These are phyloP conservation scores for Trichophaea hybrida DNA, from an alignment of 2,329 filamentous ascomycete species.

Conservation along the genomic window DNA sequence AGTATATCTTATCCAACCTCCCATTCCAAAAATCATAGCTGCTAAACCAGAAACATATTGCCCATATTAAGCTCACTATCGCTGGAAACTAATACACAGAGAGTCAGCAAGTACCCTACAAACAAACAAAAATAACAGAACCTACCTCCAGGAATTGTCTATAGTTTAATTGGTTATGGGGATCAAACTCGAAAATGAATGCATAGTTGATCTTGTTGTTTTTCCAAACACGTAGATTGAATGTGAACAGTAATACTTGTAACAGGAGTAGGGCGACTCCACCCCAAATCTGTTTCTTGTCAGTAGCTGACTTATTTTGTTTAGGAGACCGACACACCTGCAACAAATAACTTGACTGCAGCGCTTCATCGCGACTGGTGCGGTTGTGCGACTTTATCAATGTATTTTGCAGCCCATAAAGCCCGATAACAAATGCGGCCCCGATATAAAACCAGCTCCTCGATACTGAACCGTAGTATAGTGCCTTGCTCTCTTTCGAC, in stretches of 20 bases:
- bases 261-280: conserved; percentile 79
- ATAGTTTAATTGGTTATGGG: conserved; percentile 76
- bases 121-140: neutral
- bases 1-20: conserved; percentile 55
- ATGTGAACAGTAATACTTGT: conserved; percentile 67
- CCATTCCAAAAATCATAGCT: conserved; percentile 40
- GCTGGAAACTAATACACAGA: conserved; percentile 49
- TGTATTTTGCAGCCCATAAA: conserved; percentile 15
- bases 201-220: conserved; percentile 81
- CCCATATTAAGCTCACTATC: conserved; percentile 63
- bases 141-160: conserved; percentile 60
- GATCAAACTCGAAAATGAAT: conserved; percentile 94
- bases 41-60: conserved; percentile 77
- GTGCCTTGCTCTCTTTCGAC: conserved; percentile 40
- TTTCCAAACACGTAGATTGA: conserved; percentile 74
- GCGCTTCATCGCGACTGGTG: conserved; percentile 20
- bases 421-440: conserved; percentile 25
- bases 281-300: conserved; percentile 61
- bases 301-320: too few species aligned
- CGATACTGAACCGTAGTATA: conserved; percentile 46
- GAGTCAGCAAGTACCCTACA: conserved; percentile 17
- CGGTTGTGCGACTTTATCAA: conserved; percentile 4
- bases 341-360: conserved; percentile 32
- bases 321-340: conserved; percentile 10
- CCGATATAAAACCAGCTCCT: conserved; percentile 51